Conservation (phyloP, 2,329 filamentous ascomycete species). For the Dothistroma septosporum region DNA sequence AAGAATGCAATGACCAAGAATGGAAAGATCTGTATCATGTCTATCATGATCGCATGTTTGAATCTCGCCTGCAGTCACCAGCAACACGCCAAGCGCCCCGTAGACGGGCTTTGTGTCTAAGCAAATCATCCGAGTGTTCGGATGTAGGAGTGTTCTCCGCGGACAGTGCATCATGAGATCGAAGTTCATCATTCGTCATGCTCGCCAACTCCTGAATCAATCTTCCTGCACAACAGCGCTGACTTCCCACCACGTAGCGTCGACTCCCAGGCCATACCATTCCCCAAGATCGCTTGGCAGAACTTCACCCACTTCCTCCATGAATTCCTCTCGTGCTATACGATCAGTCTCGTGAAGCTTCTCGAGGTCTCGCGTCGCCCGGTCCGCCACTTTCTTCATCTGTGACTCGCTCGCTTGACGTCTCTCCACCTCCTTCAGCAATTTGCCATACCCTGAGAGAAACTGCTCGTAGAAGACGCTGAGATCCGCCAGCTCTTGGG, state of each 20-base stretch:
- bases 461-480: constrained; percentile 85
- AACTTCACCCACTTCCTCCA: constrained; percentile 77
- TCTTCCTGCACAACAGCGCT: constrained; percentile 6
- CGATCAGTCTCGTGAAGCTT: constrained; percentile 65
- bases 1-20: too few species aligned
- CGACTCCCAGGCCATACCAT: constrained; percentile 27
- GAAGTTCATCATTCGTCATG: too few species aligned
- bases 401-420: constrained; percentile 68
- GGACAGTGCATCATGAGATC: too few species aligned
- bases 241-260: constrained; percentile 25
- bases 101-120: too few species aligned
- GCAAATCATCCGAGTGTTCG: too few species aligned
- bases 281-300: constrained; percentile 53
- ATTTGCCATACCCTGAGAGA: constrained; percentile 72
- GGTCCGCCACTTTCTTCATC: constrained; percentile 68
- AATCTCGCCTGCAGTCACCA: too few species aligned
- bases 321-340: constrained; percentile 70
- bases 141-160: too few species aligned
- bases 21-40: too few species aligned
- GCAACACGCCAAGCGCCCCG: too few species aligned
- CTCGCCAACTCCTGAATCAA: too few species aligned
- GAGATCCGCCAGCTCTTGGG: constrained; percentile 73
- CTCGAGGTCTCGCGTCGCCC: constrained; percentile 72
- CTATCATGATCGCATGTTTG: too few species aligned
- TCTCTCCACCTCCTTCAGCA: constrained; percentile 79